These are phyloP conservation scores for Onygenales sp. DNA, from an alignment of 2,329 filamentous ascomycete genomes.

Conservation along the genomic window DNA sequence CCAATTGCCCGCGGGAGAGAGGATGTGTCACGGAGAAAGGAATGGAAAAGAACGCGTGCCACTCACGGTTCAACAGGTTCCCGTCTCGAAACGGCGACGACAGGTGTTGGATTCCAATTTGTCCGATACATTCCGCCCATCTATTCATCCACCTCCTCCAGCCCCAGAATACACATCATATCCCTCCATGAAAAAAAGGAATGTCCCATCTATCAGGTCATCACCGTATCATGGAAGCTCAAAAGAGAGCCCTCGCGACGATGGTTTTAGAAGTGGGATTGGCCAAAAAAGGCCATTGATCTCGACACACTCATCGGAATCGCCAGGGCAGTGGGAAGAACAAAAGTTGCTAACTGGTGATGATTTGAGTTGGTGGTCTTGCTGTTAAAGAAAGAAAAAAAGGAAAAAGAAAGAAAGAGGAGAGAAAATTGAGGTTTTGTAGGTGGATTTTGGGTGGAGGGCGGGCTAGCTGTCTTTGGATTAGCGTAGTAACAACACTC, in stretches of 20 bases:
- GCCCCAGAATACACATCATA: no score
- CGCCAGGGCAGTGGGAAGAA: conserved; percentile 52
- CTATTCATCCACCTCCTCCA: no score
- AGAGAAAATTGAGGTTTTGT: conserved; percentile 9
- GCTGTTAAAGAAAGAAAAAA: conserved; percentile 36
- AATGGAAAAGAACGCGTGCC: not conserved
- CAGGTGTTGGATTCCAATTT: no score
- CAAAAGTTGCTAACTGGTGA: conserved; percentile 45
- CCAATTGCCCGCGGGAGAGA: not conserved
- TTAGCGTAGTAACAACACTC: not conserved
- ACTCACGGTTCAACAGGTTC: no score
- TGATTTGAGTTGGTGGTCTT: conserved; percentile 70
- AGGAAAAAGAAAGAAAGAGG: conserved; percentile 12
- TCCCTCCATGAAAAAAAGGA: conserved; percentile 2
- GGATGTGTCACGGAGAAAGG: not conserved
- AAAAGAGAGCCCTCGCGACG: conserved; percentile 50
- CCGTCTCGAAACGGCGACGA: no score
- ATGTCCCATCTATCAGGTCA: conserved; percentile 38
- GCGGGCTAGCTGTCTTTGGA: not conserved
- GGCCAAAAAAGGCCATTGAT: conserved; percentile 30
- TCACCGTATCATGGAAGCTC: conserved; percentile 36
- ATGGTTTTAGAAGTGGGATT: conserved; percentile 71
- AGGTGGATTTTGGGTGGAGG: no score
- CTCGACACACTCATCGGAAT: conserved; percentile 66
- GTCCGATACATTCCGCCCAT: no score